phyloP scores from a whole-genome alignment of 176 grass and related monocot species.

The Hsuehochloa calcarea region DNA sequence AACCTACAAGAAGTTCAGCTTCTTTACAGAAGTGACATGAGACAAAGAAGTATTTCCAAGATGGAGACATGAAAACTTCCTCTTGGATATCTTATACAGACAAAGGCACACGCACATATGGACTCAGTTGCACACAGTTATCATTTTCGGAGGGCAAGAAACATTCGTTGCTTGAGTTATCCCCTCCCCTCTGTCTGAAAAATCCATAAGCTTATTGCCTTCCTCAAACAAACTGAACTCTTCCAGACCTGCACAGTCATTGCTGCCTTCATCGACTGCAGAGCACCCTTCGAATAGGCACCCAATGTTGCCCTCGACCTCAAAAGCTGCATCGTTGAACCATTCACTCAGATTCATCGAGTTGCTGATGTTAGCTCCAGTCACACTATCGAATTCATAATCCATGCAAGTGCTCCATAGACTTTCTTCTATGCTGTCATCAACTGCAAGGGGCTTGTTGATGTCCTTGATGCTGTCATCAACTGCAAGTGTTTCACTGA shows the following conservation, averaged over 20 bases:
- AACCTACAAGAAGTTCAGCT: conserved; percentile 28
- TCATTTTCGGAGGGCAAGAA: conserved; percentile 37
- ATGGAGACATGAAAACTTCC: conserved; percentile 35
- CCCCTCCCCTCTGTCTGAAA: conserved; percentile 16
- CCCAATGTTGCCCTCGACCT: conserved; percentile 38
- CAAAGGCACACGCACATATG: not conserved
- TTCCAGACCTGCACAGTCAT: not conserved
- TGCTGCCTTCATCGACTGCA: conserved; percentile 23
- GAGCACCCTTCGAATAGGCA: conserved; percentile 43
- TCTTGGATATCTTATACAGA: conserved; percentile 5
- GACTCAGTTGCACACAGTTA: conserved; percentile 51
- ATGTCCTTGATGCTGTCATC: not conserved
- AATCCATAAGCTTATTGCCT: conserved; percentile 21
- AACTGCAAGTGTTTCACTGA: not conserved
- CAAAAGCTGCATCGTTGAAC: conserved; percentile 32
- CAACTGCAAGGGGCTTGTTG: not conserved
- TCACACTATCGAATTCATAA: conserved; percentile 28
- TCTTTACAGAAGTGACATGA: not conserved
- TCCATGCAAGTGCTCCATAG: conserved; percentile 55
- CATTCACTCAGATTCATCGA: conserved; percentile 35
- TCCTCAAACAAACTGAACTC: conserved; percentile 34
- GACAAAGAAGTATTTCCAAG: conserved; percentile 12
- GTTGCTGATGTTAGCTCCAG: conserved; percentile 15
- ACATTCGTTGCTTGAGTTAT: conserved; percentile 24
- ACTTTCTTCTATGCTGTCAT: conserved; percentile 15